Evolutionary conservation across 2,329 filamentous ascomycete genomes (phyloP), one percentile per base, ranked within the genome.

Genomic region (Colletotrichum lupini): DNA sequence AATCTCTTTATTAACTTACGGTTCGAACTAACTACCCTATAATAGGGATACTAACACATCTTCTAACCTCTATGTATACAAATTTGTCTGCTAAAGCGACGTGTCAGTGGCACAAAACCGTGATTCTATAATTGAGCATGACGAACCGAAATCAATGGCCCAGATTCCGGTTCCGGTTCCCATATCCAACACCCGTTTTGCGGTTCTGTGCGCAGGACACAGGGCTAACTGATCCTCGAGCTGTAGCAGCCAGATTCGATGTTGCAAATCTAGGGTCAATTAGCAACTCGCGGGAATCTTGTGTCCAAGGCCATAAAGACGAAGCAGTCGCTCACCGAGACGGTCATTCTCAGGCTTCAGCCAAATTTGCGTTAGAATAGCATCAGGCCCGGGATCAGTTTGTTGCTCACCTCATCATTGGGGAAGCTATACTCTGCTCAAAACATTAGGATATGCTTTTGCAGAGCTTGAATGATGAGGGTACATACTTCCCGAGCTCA

Each of bases 101-200:
- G 11, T 52, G 22, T 9, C 7, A 7, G 52, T 14, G 6, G 2
- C 19, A 19, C 24, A 1, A 26, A 24, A 7, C 24, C 11, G n/a
- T 24, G 11, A n/a, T 26, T 12, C 1, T 2, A 3, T 12, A 11
- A 24, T 12, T 55, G n/a, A 55, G 7, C 11, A 30, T 11, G 16
- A 32, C 32, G 30, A 53, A 78, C 78, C 85, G 73, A 86, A 83
- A 63, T 87, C 85, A 6, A 87, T 83, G 4, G 82, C 81, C 83
- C 83, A 85, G 9, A 81, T 77, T 11, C 85, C 86, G 11, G 86
- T 87, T 0, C 86, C 86, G 2, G 85, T 87, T n/a, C 86, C 86
- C 52, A 86, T 76, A 76, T 88, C 87, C 2, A 88, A 78, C 12
- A 83, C 78, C 5, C 78, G 80, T 9, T 72, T 63, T 9, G 80